Base-by-base conservation (phyloP, 2,329 filamentous ascomycete species). In the Stachybotrys echinatus region DNA sequence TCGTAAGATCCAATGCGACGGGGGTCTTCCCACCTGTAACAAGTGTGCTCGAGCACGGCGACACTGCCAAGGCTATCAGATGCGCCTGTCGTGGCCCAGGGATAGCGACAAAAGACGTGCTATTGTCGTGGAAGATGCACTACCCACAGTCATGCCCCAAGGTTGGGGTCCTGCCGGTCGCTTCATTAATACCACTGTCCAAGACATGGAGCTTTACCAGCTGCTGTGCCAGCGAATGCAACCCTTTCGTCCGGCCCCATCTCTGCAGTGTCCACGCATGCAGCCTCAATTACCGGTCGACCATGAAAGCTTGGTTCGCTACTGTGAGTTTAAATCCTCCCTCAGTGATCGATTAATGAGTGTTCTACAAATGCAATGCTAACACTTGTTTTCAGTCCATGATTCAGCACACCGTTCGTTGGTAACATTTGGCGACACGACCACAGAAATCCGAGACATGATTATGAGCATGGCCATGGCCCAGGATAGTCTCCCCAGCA, bases 1-100 rank as follows among this genome's bases (percentile, higher is more conserved):
- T 21, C 56, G 57, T n/a, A 58, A 51, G 45, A 45, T 59, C n/a
- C 52, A 48, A 19, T 59, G 57, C 17, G 57, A 59, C n/a, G 44
- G 53, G 12, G 19, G 21, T 3, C 47, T 50, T 2, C 56, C 57
- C 1, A 19, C 17, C 0, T 59, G 57, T 19, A 3, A 43, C 17
- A 56, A 44, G 27, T 59, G 57, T 18, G 21, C 31, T 3, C 49
- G 42, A 5, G 34, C 48, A 12, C 23, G 43, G 1, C 23, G 55
- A 1, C 22, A 31, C 2, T 59, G 57, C 8, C 43, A 48, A 20
- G 57, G 56, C 2, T 59, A 56, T 42, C 47, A 45, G 3, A 6
- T 52, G 8, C 56, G 57, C 2, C 34, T 59, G 10, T 59, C 57
- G 2, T 58, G 56, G 57, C 56, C 56, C 1, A 50, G 46, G 8